Base-by-base conservation (phyloP, 2,329 filamentous ascomycete species). In the Aspergillus flavus region DNA sequence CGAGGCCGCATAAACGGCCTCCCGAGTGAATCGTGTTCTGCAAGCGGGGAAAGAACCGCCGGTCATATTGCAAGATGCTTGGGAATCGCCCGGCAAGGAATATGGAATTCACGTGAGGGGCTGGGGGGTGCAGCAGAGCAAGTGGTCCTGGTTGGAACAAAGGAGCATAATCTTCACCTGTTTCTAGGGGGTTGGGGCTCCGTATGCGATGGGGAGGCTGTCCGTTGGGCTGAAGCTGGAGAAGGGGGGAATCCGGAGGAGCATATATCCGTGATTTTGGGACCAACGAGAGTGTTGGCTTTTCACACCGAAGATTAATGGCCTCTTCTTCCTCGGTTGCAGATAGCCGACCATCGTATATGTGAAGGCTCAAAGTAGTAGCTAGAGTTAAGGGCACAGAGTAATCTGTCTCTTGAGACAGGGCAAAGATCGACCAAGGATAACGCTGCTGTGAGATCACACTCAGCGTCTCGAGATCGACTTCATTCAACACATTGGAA, bases 71-170 rank as follows among this genome's bases (percentile, higher is more conserved):
- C 4, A 97, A 82, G 61, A 97, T 92, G 71, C 89, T 94, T 5
- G 93, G 91, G 74, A 97, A 97, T 19, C 94, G 87, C 0, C 94
- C 94, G 5, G 91, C 92, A 41, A 97, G 88, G 80, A 94, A 94
- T 46, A 98, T 95, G 34, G 95, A 91, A 57, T 92, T 91, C 21
- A 88, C 82, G 65, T 86, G 83, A 1, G 86, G 80, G 10, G 81
- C 82, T 16, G 89, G 89, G 32, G 94, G 82, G 73, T 97, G 93
- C 2, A 96, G 81, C 65, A 97, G 93, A 53, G 90, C 92, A 28
- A 96, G 84, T 0, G 94, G 92, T 0, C 91, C 92, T 1, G 93
- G 90, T 68, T 95, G 91, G 41, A 91, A 89, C 28, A 96, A 84
- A 5, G 89, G 86, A 12, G 92, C 90, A 74, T 92, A 92, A 23